Percentiles rank a stretch among this genome's conserved stretches.
Conservation (phyloP, 2,329 filamentous ascomycete species). For the Reticulascus tulasneorum region DNA sequence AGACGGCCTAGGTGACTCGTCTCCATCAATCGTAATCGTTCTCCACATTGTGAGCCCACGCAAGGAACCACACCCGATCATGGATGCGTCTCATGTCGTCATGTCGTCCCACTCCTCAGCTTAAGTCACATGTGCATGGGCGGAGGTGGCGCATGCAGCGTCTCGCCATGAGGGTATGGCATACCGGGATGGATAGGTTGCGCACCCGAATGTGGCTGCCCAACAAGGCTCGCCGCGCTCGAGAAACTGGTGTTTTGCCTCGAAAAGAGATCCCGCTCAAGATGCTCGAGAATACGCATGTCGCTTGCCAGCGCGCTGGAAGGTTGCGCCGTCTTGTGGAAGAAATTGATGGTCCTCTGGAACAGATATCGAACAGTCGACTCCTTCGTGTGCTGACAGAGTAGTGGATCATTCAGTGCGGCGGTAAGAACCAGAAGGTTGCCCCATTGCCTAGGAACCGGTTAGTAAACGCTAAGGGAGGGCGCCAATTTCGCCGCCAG, state of each 20-base stretch:
- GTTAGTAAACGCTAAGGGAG: neutral
- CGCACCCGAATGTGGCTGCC: too few relatives aligned
- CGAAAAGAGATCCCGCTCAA: slow-evolving; percentile 43
- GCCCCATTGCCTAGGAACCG: slow-evolving; percentile 75
- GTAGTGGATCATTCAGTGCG: slow-evolving; percentile 63
- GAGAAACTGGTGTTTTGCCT: slow-evolving; percentile 45
- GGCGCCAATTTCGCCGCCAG: neutral
- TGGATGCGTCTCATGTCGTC: too few relatives aligned
- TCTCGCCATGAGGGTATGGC: too few relatives aligned
- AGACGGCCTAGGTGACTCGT: too few relatives aligned
- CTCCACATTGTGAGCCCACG: too few relatives aligned
- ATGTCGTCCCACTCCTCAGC: too few relatives aligned
- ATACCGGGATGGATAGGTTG: too few relatives aligned
- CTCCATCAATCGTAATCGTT: too few relatives aligned
- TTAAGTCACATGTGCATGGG: too few relatives aligned
- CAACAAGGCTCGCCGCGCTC: slow-evolving; percentile 26
- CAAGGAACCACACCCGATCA: too few relatives aligned
- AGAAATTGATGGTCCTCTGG: slow-evolving; percentile 70
- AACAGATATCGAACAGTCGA: slow-evolving; percentile 58
- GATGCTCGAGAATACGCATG: slow-evolving; percentile 64
- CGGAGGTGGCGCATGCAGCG: too few relatives aligned
- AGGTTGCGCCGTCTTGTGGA: slow-evolving; percentile 64
- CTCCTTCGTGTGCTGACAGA: slow-evolving; percentile 55
- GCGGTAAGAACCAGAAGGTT: slow-evolving; percentile 90
- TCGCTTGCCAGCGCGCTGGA: slow-evolving; percentile 74